A percentile compares a stretch with the other conserved stretches of the same genome.
Conservation (phyloP, 306 rosid genomes). For the Spatholobus suberectus region DNA sequence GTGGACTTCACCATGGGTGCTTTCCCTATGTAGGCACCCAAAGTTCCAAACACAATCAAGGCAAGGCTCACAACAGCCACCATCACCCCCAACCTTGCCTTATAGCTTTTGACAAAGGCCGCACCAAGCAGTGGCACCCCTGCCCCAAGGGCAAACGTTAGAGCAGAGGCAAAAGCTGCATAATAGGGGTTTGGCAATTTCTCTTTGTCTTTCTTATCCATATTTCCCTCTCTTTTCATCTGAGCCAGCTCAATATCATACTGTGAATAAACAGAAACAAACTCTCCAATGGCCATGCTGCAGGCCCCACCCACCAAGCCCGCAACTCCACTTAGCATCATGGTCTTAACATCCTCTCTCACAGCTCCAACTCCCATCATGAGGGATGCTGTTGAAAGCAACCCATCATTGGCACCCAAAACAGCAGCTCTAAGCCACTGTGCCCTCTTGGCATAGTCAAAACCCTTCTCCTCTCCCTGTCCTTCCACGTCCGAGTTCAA, state of each 20-base stretch:
- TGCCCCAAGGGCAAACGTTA: constrained; percentile 29
- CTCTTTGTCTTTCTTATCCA: not conserved
- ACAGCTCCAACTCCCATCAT: constrained; percentile 43
- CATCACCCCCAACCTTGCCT: constrained; percentile 27
- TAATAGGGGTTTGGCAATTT: constrained; percentile 36
- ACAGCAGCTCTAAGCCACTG: constrained; percentile 46
- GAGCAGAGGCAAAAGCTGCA: constrained; percentile 24
- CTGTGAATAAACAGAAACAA: constrained; percentile 37
- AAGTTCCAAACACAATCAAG: constrained; percentile 24
- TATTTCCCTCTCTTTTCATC: constrained; percentile 35
- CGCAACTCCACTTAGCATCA: constrained; percentile 28
- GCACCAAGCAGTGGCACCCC: constrained; percentile 21
- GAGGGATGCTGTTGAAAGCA: constrained; percentile 35
- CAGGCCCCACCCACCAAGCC: constrained; percentile 36
- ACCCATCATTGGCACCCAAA: constrained; percentile 40
- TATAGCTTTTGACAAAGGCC: constrained; percentile 25
- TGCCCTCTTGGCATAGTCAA: constrained; percentile 30
- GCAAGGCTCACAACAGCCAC: constrained; percentile 36
- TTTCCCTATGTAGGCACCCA: constrained; percentile 28
- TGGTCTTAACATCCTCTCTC: constrained; percentile 25
- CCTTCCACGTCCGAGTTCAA: constrained; percentile 9
- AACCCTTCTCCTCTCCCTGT: not conserved
- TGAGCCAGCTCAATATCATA: constrained; percentile 37
- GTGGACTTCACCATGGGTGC: constrained; percentile 20
- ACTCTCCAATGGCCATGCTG: constrained; percentile 43